Conservation (phyloP, 768 basidiomycete species). For the Pisolithus tinctorius region DNA sequence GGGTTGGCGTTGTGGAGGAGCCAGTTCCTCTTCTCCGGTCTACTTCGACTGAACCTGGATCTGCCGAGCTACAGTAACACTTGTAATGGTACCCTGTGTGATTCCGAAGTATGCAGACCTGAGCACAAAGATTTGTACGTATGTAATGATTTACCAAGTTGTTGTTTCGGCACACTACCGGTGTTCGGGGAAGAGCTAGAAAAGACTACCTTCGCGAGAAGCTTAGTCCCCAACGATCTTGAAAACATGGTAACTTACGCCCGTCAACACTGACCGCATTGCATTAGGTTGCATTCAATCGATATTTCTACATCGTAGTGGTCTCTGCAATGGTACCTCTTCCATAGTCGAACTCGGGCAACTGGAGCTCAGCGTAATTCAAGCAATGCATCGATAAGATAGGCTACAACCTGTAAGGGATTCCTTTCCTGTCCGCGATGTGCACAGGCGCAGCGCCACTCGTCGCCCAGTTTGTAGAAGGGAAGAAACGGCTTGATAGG, state of each 20-base stretch:
- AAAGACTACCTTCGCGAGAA: constrained; percentile 60
- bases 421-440: constrained; percentile 63
- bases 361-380: constrained; percentile 71
- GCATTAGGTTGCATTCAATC: too few species aligned
- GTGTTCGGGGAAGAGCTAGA: too few species aligned
- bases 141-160: too few species aligned
- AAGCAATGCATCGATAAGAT: constrained; percentile 70
- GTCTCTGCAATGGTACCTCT: constrained; percentile 75
- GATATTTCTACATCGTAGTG: constrained; percentile 16
- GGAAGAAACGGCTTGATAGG: constrained; percentile 5
- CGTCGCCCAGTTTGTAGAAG: constrained; percentile 73
- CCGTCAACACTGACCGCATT: neutral
- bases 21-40: neutral
- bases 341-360: constrained; percentile 47
- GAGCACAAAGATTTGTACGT: too few species aligned
- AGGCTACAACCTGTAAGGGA: constrained; percentile 75
- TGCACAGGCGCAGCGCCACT: constrained; percentile 47
- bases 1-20: too few species aligned
- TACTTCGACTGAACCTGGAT: neutral
- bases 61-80: constrained; percentile 42
- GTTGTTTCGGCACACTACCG: too few species aligned
- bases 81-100: constrained; percentile 35
- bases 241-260: constrained; percentile 57
- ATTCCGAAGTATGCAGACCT: too few species aligned
- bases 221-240: constrained; percentile 74